Evolutionary conservation across 305 asterid species (phyloP).

Genomic region (Ruellia speciosa): DNA sequence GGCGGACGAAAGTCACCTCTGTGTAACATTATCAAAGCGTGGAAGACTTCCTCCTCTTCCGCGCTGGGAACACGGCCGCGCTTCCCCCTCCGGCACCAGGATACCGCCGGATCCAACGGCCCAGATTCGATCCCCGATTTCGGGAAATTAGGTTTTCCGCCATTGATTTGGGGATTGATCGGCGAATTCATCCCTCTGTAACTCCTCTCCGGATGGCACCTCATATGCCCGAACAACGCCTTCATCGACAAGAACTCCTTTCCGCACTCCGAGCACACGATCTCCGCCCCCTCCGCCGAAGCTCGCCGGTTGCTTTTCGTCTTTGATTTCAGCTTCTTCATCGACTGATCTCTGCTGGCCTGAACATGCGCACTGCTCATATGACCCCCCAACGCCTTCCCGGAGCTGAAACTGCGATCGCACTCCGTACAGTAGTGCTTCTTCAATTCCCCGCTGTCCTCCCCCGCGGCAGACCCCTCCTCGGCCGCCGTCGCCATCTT

Average conservation of each 20-base stretch:
- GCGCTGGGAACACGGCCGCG: slow-evolving; percentile 22
- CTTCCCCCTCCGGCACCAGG: slow-evolving; percentile 22
- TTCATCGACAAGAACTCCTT: slow-evolving; percentile 32
- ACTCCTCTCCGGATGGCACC: slow-evolving; percentile 51
- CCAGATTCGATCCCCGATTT: slow-evolving; percentile 2
- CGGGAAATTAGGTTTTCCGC: not conserved
- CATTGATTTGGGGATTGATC: not conserved
- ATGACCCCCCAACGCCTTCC: slow-evolving; percentile 82
- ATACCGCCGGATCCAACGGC: not conserved
- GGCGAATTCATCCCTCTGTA: slow-evolving; percentile 57
- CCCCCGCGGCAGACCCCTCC: not conserved
- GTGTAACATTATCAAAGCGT: slow-evolving; percentile 23
- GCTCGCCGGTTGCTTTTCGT: not conserved
- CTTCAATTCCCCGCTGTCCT: slow-evolving; percentile 13
- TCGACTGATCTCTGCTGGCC: slow-evolving; percentile 34
- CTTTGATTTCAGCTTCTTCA: slow-evolving; percentile 29
- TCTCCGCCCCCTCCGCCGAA: not conserved
- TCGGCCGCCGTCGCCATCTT: not conserved
- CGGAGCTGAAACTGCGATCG: slow-evolving; percentile 38
- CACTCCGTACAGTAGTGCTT: slow-evolving; percentile 42
- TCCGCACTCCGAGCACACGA: slow-evolving; percentile 17
- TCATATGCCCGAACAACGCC: slow-evolving; percentile 59
- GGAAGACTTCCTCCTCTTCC: not conserved
- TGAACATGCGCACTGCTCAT: slow-evolving; percentile 77
- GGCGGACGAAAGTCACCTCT: not conserved